Base-by-base conservation (phyloP, 345 rosid genomes). In the Turritis glabra region DNA sequence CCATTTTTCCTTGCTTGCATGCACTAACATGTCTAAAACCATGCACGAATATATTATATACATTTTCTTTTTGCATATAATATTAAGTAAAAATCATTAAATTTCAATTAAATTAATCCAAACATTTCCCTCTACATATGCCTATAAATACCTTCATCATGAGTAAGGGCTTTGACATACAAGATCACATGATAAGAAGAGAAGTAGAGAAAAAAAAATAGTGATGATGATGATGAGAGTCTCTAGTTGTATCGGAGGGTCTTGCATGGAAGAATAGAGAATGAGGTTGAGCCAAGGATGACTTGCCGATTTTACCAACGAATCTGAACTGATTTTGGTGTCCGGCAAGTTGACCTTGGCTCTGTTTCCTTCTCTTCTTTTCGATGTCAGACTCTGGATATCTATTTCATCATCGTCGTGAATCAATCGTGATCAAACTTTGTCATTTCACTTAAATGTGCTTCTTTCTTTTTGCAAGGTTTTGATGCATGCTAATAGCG, bases 261-360 rank as follows among this genome's bases (percentile, higher is more conserved):
- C 80, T 77, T 55, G 66, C 80, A 77, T 70, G 66, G 80, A 55
- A 63, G 65, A 69, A n/a, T 64, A 54, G 75, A 70, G 71, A 76
- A 43, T 54, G 80, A 63, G 71, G 57, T 44, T 69, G 80, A 76
- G 80, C 80, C 80, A 76, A 76, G 71, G 80, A 76, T 76, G 75
- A 76, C 71, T 76, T 76, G 75, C 80, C 71, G 66, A 54, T 44
- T 48, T 60, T 22, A 30, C 58, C 64, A 69, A 40, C 2, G 8
- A 48, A 17, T 56, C 58, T 50, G 2, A 40, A 59, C 1, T 51
- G 53, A 51, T 61, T 51, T 43, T 69, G 65, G 71, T 62, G 43
- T 69, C 35, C 63, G 80, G 80, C 75, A 76, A 62, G 71, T 70
- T 76, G 66, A 53, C 66, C 53, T 44, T 76, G 80, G 80, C 75